Percentiles rank a stretch among this genome's conserved stretches.
These are phyloP conservation scores for Puya raimondii DNA, from an alignment of 176 grass and related monocot species.

Conservation along the genomic window DNA sequence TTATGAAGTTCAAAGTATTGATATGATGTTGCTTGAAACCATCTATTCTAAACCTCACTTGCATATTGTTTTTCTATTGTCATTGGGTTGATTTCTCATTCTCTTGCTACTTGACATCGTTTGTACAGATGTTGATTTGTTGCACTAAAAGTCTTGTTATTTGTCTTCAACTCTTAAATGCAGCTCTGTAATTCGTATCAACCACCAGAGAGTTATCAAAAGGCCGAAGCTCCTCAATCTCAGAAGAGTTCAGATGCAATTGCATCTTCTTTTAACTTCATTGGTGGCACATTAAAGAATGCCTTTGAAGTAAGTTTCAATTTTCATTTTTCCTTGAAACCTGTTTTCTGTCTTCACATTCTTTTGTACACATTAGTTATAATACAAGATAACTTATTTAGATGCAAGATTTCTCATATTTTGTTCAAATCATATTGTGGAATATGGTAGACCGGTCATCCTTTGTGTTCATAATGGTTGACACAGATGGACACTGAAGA, in stretches of 20 bases:
- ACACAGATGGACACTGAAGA: neutral
- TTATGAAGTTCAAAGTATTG: neutral
- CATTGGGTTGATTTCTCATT: neutral
- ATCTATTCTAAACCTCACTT: neutral
- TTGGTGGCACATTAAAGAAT: conserved; percentile 90
- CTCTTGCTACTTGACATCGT: conserved; percentile 14
- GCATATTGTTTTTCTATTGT: conserved; percentile 4
- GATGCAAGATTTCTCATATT: neutral
- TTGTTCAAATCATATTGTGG: neutral
- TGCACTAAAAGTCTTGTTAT: conserved; percentile 17
- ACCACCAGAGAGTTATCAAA: conserved; percentile 15
- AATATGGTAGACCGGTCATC: neutral
- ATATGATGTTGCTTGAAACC: neutral
- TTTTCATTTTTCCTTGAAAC: neutral
- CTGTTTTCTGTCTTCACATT: neutral
- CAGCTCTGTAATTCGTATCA: conserved; percentile 33
- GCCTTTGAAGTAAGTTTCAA: conserved; percentile 58
- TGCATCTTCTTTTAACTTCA: conserved; percentile 78
- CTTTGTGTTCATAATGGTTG: neutral
- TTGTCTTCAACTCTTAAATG: conserved; percentile 5
- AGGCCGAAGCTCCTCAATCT: conserved; percentile 58
- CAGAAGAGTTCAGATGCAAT: conserved; percentile 83
- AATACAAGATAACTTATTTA: neutral
- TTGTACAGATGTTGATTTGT: neutral
- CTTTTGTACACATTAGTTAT: neutral